A percentile compares a stretch with the other conserved stretches of the same genome.
Conservation (phyloP, 2,329 filamentous ascomycete species). For the Simplicillium aogashimaense region DNA sequence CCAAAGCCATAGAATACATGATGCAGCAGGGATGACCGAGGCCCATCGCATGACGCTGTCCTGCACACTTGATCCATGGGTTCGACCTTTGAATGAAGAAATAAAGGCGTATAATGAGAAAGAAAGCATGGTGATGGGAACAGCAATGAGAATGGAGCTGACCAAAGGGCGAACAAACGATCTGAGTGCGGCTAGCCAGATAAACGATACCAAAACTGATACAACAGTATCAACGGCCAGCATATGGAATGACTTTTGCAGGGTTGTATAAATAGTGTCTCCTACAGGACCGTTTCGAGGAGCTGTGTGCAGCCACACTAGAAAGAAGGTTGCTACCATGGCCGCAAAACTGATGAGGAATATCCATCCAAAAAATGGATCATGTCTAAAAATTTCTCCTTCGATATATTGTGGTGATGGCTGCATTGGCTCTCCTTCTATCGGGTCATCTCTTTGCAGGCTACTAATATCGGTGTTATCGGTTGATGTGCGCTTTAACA, state of each 20-base stretch:
- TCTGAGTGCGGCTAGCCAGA: conserved; percentile 82
- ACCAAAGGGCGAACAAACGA: conserved; percentile 85
- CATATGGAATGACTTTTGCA: conserved; percentile 80
- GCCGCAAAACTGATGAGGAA: conserved; percentile 78
- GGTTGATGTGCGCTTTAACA: conserved; percentile 30
- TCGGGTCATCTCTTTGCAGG: conserved; percentile 23
- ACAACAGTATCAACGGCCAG: conserved; percentile 85
- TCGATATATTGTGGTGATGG: conserved; percentile 44
- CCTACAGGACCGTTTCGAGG: conserved; percentile 64
- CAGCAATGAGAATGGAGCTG: conserved; percentile 68
- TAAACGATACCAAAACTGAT: conserved; percentile 74
- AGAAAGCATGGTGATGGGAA: conserved; percentile 76
- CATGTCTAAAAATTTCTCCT: conserved; percentile 67
- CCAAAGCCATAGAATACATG: conserved; percentile 73
- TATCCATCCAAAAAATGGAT: conserved; percentile 84
- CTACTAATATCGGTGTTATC: conserved; percentile 37
- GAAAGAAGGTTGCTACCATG: conserved; percentile 77
- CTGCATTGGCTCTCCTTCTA: conserved; percentile 23
- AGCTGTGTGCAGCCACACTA: conserved; percentile 84
- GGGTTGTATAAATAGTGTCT: conserved; percentile 87
- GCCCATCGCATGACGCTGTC: conserved; percentile 84
- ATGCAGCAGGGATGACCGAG: conserved; percentile 63
- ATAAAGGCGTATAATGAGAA: conserved; percentile 89
- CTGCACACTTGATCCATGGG: conserved; percentile 69
- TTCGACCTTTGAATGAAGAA: conserved; percentile 73